phyloP scores from a whole-genome alignment of 2,329 filamentous ascomycete genomes.

The Dactylonectria estremocensis region DNA sequence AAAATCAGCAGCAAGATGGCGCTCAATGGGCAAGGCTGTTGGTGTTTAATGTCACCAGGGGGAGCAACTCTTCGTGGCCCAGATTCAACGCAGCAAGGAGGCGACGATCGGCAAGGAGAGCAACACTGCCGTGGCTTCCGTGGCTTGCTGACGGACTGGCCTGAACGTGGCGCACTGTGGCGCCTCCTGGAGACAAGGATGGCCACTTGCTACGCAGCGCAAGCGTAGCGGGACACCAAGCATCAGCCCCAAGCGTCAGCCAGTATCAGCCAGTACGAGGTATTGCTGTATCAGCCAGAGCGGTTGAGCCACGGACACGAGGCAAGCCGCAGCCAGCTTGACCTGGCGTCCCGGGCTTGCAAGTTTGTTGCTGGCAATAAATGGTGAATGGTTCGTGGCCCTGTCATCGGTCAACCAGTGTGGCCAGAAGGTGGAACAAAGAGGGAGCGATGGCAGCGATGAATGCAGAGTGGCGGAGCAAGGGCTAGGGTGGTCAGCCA shows the following conservation, averaged over 20 bases:
- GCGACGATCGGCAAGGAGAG: constrained; percentile 19
- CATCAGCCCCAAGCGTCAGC: background rate
- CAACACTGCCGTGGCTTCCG: constrained; percentile 32
- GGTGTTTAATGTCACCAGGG: background rate
- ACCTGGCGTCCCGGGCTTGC: background rate
- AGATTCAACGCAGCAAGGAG: background rate
- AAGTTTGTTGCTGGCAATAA: background rate
- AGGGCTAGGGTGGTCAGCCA: constrained; percentile 29
- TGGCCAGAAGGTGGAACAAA: background rate
- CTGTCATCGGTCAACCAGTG: constrained; percentile 3
- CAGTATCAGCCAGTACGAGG: constrained; percentile 10
- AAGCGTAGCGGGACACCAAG: background rate
- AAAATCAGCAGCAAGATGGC: background rate
- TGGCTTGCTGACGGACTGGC: constrained; percentile 38
- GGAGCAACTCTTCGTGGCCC: constrained; percentile 1
- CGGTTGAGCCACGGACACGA: constrained; percentile 22
- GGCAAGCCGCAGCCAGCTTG: background rate
- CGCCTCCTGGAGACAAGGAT: constrained; percentile 33
- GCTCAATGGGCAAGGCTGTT: background rate
- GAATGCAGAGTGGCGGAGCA: constrained; percentile 25
- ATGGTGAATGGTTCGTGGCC: background rate
- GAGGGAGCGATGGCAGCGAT: constrained; percentile 5
- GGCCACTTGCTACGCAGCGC: constrained; percentile 1
- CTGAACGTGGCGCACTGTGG: constrained; percentile 44
- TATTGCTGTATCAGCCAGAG: background rate